These are phyloP conservation scores for Mycena amicta DNA, from an alignment of 768 basidiomycete genomes.

Conservation along the genomic window DNA sequence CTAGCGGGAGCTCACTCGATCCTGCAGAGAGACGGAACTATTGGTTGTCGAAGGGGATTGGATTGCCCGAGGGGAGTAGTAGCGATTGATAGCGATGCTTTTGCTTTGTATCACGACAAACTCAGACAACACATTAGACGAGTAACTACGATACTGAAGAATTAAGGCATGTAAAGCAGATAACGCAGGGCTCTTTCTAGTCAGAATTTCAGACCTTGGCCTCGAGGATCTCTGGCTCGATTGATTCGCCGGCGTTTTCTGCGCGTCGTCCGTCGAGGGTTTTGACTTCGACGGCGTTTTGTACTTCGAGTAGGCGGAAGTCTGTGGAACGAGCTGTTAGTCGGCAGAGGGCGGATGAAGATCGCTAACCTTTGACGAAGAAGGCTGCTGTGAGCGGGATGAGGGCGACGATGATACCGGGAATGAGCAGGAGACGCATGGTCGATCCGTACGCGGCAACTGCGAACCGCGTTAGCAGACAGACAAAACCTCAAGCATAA, in stretches of 20 bases:
- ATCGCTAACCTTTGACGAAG: conserved; percentile 37
- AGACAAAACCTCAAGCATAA: not conserved
- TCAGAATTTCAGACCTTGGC: conserved; percentile 2
- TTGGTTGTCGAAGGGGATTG: conserved; percentile 45
- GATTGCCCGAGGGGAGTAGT: conserved; percentile 1
- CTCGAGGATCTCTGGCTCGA: conserved; percentile 15
- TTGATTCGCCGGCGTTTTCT: conserved; percentile 20
- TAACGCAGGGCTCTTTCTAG: too few species aligned
- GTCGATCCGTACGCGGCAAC: conserved; percentile 36
- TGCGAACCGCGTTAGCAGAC: not conserved
- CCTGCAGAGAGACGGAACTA: conserved; percentile 35
- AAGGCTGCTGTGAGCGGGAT: conserved; percentile 51
- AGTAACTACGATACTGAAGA: too few species aligned
- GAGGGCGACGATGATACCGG: conserved; percentile 43
- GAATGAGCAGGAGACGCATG: conserved; percentile 45
- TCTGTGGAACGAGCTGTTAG: conserved; percentile 24
- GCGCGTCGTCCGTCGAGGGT: conserved; percentile 18
- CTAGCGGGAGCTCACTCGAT: conserved; percentile 19
- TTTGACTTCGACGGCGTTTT: conserved; percentile 56
- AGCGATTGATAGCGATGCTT: not conserved
- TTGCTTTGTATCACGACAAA: too few species aligned
- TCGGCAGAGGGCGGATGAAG: not conserved
- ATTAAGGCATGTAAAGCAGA: too few species aligned
- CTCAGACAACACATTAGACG: too few species aligned
- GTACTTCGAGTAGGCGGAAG: conserved; percentile 53